These are phyloP conservation scores for Suhomyces choctaworum DNA, from an alignment of 1,139 yeast genomes.

Conservation along the genomic window DNA sequence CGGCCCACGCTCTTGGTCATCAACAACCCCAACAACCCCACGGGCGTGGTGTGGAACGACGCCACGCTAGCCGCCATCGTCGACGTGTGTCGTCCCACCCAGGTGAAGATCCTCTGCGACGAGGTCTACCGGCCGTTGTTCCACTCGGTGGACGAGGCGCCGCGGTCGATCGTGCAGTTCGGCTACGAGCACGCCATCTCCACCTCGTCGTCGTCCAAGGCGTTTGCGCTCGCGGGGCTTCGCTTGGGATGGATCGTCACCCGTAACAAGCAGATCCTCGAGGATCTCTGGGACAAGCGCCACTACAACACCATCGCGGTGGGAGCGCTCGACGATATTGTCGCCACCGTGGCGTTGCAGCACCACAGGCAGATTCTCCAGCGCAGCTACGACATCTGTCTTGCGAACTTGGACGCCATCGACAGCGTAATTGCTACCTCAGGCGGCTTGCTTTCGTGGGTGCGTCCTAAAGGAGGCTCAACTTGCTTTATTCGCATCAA, in stretches of 20 bases:
- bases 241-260: constrained; percentile 57
- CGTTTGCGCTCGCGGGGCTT: constrained; percentile 56
- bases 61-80: constrained; percentile 36
- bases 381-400: constrained; percentile 41
- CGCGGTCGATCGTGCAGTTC: constrained; percentile 44
- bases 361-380: constrained; percentile 35
- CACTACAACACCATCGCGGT: constrained; percentile 57
- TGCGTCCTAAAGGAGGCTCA: constrained; percentile 51
- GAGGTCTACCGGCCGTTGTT: constrained; percentile 60
- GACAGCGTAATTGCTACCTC: constrained; percentile 34
- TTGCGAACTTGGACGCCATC: constrained; percentile 35
- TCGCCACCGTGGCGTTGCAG: constrained; percentile 46
- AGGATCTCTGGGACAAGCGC: constrained; percentile 41
- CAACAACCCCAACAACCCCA: constrained; percentile 59
- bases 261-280: constrained; percentile 29
- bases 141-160: constrained; percentile 34
- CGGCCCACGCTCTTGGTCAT: constrained; percentile 49
- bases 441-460: constrained; percentile 38
- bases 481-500: constrained; percentile 45
- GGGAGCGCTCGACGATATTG: constrained; percentile 48
- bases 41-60: constrained; percentile 49
- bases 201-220: constrained; percentile 56
- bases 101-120: constrained; percentile 46
- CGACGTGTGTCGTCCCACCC: constrained; percentile 33
- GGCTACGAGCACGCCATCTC: constrained; percentile 47